phyloP scores from a whole-genome alignment of 148 eudicot genomes.

The Fallopia convolvulus region DNA sequence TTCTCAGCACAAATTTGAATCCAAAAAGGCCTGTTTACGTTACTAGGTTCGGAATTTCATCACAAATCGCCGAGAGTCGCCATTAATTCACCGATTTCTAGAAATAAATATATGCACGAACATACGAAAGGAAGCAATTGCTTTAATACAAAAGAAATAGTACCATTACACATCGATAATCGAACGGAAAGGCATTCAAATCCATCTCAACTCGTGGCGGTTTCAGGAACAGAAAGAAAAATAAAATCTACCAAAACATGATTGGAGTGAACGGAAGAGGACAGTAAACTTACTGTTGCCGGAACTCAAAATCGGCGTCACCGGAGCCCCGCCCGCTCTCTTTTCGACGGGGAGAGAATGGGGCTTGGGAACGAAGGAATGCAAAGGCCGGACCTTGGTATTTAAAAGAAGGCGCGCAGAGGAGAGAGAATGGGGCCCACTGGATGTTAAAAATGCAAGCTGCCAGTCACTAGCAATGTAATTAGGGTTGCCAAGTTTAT shows the following conservation, averaged over 20 bases:
- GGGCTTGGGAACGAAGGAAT: neutral
- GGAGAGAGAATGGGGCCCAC: constrained; percentile 12
- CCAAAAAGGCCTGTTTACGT: neutral
- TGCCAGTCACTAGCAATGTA: neutral
- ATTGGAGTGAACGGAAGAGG: neutral
- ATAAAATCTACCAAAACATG: neutral
- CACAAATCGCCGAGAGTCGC: neutral
- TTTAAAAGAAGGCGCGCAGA: constrained; percentile 12
- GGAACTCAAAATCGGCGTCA: neutral
- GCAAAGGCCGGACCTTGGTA: neutral
- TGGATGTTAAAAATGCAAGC: neutral
- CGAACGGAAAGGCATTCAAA: neutral
- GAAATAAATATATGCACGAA: neutral
- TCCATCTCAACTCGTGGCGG: neutral
- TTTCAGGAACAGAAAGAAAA: neutral
- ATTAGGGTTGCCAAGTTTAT: neutral
- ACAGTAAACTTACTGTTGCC: neutral
- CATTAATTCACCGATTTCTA: neutral
- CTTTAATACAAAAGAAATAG: neutral
- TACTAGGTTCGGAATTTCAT: neutral
- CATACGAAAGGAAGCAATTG: neutral
- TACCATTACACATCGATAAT: neutral
- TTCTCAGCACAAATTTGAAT: neutral
- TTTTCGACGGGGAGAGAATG: neutral
- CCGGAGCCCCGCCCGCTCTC: neutral